A percentile compares a stretch with the other conserved stretches of the same genome.
phyloP scores from a whole-genome alignment of 1,284 basidiomycete species.

The Boletus sp. region DNA sequence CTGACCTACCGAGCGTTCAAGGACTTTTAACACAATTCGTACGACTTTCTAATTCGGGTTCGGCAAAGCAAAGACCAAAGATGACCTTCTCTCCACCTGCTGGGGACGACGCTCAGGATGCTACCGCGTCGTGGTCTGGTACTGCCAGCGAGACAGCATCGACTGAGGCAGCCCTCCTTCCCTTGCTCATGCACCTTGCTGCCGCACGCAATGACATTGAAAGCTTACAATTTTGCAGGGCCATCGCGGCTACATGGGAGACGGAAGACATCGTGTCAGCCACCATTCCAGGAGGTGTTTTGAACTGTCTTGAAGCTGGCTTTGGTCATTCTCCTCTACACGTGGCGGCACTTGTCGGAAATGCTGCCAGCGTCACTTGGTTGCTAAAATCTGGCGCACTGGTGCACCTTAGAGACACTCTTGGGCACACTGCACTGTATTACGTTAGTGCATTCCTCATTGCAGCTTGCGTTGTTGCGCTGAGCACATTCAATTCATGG shows the following conservation, averaged over 20 bases:
- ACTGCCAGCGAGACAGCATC: constrained; percentile 68
- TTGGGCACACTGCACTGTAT: constrained; percentile 82
- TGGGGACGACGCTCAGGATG: constrained; percentile 41
- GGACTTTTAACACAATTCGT: constrained; percentile 64
- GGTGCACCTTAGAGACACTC: constrained; percentile 77
- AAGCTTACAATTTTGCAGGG: constrained; percentile 57
- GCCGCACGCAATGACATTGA: constrained; percentile 64
- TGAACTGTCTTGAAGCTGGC: constrained; percentile 64
- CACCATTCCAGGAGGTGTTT: constrained; percentile 57
- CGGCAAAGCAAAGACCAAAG: constrained; percentile 36
- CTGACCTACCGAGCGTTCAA: constrained; percentile 58
- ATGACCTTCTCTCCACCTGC: constrained; percentile 43
- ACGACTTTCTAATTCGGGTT: constrained; percentile 49
- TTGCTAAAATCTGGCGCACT: constrained; percentile 77
- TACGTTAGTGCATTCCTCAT: constrained; percentile 47
- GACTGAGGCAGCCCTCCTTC: constrained; percentile 66
- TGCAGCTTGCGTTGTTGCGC: not conserved
- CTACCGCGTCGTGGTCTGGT: constrained; percentile 69
- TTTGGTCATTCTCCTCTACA: constrained; percentile 79
- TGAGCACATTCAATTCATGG: constrained; percentile 1
- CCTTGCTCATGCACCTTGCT: constrained; percentile 75
- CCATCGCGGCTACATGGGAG: constrained; percentile 28
- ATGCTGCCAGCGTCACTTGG: constrained; percentile 48
- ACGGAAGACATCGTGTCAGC: constrained; percentile 25
- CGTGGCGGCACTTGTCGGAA: constrained; percentile 72